A percentile compares a stretch with the other conserved stretches of the same genome.
Conservation (phyloP, 164 flowering plant species). For the Vitis rotundifolia region DNA sequence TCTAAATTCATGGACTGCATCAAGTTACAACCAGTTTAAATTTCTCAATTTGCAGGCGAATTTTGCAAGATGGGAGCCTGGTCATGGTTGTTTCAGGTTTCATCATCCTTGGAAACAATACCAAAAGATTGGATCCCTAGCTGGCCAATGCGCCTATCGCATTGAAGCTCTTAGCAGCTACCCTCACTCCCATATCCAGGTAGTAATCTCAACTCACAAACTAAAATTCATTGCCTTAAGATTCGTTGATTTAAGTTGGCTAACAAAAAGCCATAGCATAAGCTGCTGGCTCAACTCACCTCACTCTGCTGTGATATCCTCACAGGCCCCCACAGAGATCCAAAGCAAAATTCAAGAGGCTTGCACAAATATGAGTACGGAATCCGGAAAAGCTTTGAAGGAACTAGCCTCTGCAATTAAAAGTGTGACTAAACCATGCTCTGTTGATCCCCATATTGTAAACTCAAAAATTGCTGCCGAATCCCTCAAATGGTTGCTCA, state of each 20-base stretch:
- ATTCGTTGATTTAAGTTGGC: not conserved
- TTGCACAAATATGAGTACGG: slow-evolving; percentile 46
- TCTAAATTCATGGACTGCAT: not conserved
- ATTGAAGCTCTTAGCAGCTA: slow-evolving; percentile 39
- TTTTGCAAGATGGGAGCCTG: slow-evolving; percentile 51
- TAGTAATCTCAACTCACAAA: not conserved
- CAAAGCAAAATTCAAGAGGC: slow-evolving; percentile 34
- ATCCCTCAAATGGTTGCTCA: slow-evolving; percentile 33
- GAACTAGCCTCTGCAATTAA: slow-evolving; percentile 38
- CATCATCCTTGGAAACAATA: slow-evolving; percentile 59
- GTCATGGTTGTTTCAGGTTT: slow-evolving; percentile 40
- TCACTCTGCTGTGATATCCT: not conserved
- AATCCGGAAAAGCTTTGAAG: slow-evolving; percentile 40
- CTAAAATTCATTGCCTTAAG: too few species aligned
- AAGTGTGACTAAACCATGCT: slow-evolving; percentile 28
- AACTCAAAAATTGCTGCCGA: slow-evolving; percentile 34
- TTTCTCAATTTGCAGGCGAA: slow-evolving; percentile 30
- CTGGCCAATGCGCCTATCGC: slow-evolving; percentile 38
- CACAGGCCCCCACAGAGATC: slow-evolving; percentile 37
- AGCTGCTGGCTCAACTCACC: not conserved
- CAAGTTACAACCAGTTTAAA: not conserved
- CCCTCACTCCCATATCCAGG: slow-evolving; percentile 22
- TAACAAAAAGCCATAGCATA: not conserved
- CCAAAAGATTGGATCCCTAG: slow-evolving; percentile 31
- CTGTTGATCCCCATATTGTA: slow-evolving; percentile 16